Evolutionary conservation across 306 rosid species (phyloP), one percentile per base, ranked within the genome.

Genomic region (Ammopiptanthus mongolicus): DNA sequence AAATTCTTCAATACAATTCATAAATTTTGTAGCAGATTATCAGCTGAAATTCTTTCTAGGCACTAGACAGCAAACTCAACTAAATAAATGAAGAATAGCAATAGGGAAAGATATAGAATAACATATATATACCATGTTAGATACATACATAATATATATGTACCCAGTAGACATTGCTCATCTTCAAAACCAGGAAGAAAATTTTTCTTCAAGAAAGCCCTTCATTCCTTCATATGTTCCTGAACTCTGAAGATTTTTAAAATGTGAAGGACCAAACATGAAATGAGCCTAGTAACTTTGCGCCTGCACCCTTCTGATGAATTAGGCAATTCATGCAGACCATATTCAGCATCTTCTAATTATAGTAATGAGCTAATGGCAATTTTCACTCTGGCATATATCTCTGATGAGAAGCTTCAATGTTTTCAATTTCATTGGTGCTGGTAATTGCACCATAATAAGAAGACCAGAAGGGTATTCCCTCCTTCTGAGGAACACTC

Each of bases 391-490:
- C 18, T 74, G 47, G 31, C 36, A 34, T 25, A 1, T 25, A 0
- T 53, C 63, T 63, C 37, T 74, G 52, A 31, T 57, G 78, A 63
- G 37, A 44, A 60, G 25, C 22, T 37, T 57, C 53, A 73, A 19
- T 34, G 31, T 72, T 80, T 55, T 68, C 77, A 18, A 68, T 80
- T 55, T 68, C 77, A 18, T 62, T 72, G 69, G 50, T 39, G 33
- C 65, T 76, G 13, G 78, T 56, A 13, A 79, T 76, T 61, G 80
- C 84, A 51, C 66, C 85, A 74, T 83, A 80, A 63, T 68, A 71
- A 63, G 88, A 84, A 58, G 84, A 73, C 81, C 78, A 77, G 23
- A 80, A 77, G 34, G 85, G 62, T 22, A 63, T 18, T 15, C 63
- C 74, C 1, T 79, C 75, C 7, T 62, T 60, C 0, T 62, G 82